These are phyloP conservation scores for Leptosphaerulina australis DNA, from an alignment of 2,329 filamentous ascomycete genomes.

Conservation along the genomic window DNA sequence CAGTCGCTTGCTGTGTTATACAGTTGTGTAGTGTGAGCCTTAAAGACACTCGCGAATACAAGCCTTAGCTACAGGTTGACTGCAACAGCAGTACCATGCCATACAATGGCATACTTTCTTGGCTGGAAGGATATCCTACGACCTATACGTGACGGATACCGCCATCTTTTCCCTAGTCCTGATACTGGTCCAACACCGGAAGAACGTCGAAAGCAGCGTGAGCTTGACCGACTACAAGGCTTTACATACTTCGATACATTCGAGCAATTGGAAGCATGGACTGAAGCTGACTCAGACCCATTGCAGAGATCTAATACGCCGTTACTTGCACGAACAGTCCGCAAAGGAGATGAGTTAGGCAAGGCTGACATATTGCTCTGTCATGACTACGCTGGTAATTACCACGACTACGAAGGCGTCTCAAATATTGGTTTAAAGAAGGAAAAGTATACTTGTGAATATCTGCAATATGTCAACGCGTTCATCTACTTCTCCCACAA, in stretches of 20 bases:
- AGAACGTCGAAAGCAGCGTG: slow-evolving; percentile 38
- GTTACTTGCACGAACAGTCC: slow-evolving; percentile 31
- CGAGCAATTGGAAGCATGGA: slow-evolving; percentile 47
- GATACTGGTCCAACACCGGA: slow-evolving; percentile 45
- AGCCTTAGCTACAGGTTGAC: neutral
- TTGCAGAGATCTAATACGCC: slow-evolving; percentile 50
- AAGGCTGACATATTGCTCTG: slow-evolving; percentile 45
- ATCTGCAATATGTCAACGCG: slow-evolving; percentile 52
- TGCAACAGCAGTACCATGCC: neutral
- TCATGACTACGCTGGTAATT: slow-evolving; percentile 52
- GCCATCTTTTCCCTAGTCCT: slow-evolving; percentile 45
- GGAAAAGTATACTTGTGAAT: slow-evolving; percentile 51
- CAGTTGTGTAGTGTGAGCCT: neutral
- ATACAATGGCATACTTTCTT: slow-evolving; percentile 29
- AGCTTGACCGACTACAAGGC: slow-evolving; percentile 44
- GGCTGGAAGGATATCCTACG: slow-evolving; percentile 50
- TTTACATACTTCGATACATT: slow-evolving; percentile 53
- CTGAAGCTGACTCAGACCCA: slow-evolving; percentile 37
- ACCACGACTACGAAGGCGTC: slow-evolving; percentile 52
- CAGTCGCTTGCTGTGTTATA: neutral
- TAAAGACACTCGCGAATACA: neutral
- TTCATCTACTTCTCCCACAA: slow-evolving; percentile 59
- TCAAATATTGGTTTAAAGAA: slow-evolving; percentile 38
- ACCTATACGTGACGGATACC: slow-evolving; percentile 49
- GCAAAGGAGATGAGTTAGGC: neutral